A percentile compares a stretch with the other conserved stretches of the same genome.
phyloP scores from a whole-genome alignment of 2,329 filamentous ascomycete genomes.

The Trichoderma brevicompactum region DNA sequence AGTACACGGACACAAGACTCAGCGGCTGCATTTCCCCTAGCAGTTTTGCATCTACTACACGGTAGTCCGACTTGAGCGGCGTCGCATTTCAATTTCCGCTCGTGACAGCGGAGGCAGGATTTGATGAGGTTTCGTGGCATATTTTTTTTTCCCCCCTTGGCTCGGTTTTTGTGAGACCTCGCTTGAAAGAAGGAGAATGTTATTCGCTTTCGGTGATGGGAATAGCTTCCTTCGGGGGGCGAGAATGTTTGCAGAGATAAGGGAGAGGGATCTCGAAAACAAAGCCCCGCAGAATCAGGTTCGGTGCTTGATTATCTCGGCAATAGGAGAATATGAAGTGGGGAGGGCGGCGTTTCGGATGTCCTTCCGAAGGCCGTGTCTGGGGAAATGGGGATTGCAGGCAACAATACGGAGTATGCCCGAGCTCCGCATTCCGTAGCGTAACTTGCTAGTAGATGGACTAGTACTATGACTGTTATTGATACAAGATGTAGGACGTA shows the following conservation, averaged over 20 bases:
- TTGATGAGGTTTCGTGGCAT: conserved; percentile 7
- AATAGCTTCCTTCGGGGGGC: neutral
- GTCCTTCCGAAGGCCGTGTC: neutral
- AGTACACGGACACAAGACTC: conserved; percentile 1
- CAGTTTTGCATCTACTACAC: conserved; percentile 11
- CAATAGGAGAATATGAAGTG: neutral
- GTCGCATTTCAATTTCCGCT: conserved; percentile 9
- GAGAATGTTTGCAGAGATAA: no score
- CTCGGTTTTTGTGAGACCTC: neutral
- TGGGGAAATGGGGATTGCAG: neutral
- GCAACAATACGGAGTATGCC: no score
- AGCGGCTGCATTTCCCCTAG: neutral
- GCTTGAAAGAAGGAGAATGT: neutral
- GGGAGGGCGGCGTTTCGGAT: conserved; percentile 5
- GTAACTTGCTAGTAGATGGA: no score
- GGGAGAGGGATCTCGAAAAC: neutral
- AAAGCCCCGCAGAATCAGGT: neutral
- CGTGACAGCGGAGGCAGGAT: conserved; percentile 5
- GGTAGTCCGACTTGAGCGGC: neutral
- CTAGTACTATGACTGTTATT: no score
- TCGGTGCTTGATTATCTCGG: neutral
- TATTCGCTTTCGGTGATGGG: neutral
- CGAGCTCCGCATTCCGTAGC: no score
- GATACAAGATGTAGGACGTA: no score
- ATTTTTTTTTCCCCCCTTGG: neutral